Base-by-base conservation (phyloP, 2,329 filamentous ascomycete species). In the Lecanicillium sp. region DNA sequence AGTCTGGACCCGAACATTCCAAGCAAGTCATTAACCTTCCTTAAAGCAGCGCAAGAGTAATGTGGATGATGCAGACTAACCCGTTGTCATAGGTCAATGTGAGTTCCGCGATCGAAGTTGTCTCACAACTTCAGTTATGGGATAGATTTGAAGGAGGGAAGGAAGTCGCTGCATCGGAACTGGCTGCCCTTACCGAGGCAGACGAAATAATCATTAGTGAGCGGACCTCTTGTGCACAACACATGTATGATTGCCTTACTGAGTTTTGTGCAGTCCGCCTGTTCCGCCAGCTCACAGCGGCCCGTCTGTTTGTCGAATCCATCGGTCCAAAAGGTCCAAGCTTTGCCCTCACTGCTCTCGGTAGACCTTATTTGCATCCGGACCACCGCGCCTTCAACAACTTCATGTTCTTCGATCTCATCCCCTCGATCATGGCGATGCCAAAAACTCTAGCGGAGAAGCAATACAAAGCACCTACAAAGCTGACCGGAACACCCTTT, bases 331-430 rank as follows among this genome's bases (percentile, higher is more conserved):
- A 31, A 5, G 29, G 29, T 17, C 29, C 29, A 14, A 31, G 13
- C 13, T 31, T 31, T 17, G n/a, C 29, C 15, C 29, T 31, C 29
- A 31, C 29, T 31, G 7, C 29, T 13, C 29, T 31, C 29, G 29
- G 29, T 31, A n/a, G 29, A 31, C 29, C 29, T 14, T 31, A 31
- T 31, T 31, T 31, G n/a, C 29, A 31, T 31, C 29, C 29, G 8
- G 29, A 31, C 15, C 29, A 31, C 29, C 29, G 29, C 29, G 29
- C 29, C 6, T 31, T 31, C 29, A 31, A 31, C 29, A 31, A 31
- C 29, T 31, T 31, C n/a, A 31, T 31, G 29, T 31, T 31, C 29
- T 31, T 31, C n/a, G 29, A 31, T 31, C 29, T 31, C 15, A 31
- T 31, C 8, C 29, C 29, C 29, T 31, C 29, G 8, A 31, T 31